These are phyloP conservation scores for Cyclotella sp. DNA, from an alignment of 108 stramenopile species.

Conservation along the genomic window DNA sequence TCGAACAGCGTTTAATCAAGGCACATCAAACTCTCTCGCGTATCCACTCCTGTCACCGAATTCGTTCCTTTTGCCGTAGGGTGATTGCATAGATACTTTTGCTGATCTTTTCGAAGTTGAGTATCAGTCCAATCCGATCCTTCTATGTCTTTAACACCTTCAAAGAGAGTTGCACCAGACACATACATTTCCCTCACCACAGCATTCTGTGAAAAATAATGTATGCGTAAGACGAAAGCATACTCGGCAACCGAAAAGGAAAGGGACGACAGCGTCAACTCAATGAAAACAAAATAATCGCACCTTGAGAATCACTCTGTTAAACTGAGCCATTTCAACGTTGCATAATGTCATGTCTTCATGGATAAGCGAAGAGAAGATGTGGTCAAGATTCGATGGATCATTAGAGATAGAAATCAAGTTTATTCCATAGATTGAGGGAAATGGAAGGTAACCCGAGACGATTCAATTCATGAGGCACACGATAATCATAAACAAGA, in stretches of 20 bases:
- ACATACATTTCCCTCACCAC: constrained; percentile 92
- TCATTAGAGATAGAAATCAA: not conserved
- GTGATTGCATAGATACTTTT: constrained; percentile 89
- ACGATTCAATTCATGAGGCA: not conserved
- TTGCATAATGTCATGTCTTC: constrained; percentile 73
- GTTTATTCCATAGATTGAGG: not conserved
- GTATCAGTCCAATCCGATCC: constrained; percentile 83
- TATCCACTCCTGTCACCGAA: constrained; percentile 91
- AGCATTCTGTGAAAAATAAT: constrained; percentile 62
- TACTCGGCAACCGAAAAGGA: not conserved
- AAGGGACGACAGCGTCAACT: not conserved
- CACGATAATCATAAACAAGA: not conserved
- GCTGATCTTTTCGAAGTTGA: constrained; percentile 88
- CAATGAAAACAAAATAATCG: not conserved
- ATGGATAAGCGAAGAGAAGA: not conserved
- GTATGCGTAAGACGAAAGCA: not conserved
- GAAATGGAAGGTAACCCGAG: not conserved
- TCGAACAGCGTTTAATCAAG: constrained; percentile 28
- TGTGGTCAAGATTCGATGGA: not conserved
- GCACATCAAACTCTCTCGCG: constrained; percentile 92
- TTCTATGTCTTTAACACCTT: constrained; percentile 84
- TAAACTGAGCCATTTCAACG: constrained; percentile 90
- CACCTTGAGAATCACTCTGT: constrained; percentile 69
- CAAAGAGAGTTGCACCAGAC: constrained; percentile 88
- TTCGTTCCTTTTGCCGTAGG: constrained; percentile 94